These are phyloP conservation scores for Volvariella surrecta DNA, from an alignment of 1,284 basidiomycete genomes.

Conservation along the genomic window DNA sequence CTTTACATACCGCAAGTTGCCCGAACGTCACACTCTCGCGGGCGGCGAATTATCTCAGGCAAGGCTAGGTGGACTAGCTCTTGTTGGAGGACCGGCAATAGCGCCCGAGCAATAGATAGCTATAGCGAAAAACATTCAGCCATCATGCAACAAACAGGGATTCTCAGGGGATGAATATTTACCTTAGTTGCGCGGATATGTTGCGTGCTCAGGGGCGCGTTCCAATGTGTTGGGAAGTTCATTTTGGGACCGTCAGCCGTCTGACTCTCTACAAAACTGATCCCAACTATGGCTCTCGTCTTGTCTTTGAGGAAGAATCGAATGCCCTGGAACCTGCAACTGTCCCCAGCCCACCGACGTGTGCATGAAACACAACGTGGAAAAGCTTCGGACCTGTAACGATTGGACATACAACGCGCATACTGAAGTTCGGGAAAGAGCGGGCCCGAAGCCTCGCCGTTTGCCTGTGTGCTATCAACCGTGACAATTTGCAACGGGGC, in stretches of 20 bases:
- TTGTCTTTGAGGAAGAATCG: slow-evolving; percentile 61
- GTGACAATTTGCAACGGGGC: slow-evolving; percentile 18
- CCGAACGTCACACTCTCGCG: slow-evolving; percentile 70
- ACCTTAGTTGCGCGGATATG: slow-evolving; percentile 59
- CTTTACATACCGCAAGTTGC: slow-evolving; percentile 69
- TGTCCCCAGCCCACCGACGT: slow-evolving; percentile 75
- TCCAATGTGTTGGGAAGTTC: slow-evolving; percentile 64
- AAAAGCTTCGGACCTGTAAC: slow-evolving; percentile 60
- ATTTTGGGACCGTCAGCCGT: slow-evolving; percentile 48
- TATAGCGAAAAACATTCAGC: slow-evolving; percentile 6
- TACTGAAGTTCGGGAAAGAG: slow-evolving; percentile 55
- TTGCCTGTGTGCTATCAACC: slow-evolving; percentile 5
- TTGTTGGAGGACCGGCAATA: slow-evolving; percentile 59
- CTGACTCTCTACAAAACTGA: slow-evolving; percentile 59
- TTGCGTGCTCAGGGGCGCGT: slow-evolving; percentile 36
- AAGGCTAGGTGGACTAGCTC: slow-evolving; percentile 66
- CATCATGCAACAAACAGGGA: not conserved
- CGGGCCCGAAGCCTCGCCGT: slow-evolving; percentile 12
- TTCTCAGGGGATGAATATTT: slow-evolving; percentile 8
- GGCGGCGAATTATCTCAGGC: slow-evolving; percentile 57
- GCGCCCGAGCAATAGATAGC: slow-evolving; percentile 55
- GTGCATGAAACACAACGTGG: slow-evolving; percentile 75
- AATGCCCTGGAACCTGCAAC: slow-evolving; percentile 72
- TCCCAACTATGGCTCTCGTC: slow-evolving; percentile 47
- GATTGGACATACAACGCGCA: slow-evolving; percentile 72